Conservation (phyloP, 306 rosid species). For the Gillenia trifoliata region DNA sequence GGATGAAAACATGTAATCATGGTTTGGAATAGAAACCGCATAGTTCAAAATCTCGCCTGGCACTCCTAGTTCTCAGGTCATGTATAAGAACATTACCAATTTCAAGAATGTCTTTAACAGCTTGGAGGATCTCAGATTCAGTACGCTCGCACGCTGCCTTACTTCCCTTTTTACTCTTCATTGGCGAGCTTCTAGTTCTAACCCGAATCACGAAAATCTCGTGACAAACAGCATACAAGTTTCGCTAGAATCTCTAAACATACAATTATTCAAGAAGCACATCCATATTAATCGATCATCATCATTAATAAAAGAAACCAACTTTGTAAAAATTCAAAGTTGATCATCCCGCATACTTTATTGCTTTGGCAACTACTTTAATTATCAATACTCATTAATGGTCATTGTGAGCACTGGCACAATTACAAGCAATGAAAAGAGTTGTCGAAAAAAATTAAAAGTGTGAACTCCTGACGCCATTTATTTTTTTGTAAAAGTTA, state of each 20-base stretch:
- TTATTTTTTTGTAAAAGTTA: too few species aligned
- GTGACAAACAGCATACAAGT: background rate
- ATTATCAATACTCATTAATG: too few species aligned
- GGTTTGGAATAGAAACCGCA: background rate
- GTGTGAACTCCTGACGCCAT: too few species aligned
- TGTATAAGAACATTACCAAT: constrained; percentile 19
- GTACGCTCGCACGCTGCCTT: background rate
- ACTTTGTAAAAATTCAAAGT: background rate
- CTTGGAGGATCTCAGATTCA: background rate
- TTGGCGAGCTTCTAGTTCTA: background rate
- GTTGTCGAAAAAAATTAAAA: too few species aligned
- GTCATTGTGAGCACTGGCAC: too few species aligned
- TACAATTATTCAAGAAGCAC: background rate
- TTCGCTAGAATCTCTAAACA: background rate
- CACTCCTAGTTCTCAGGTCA: background rate
- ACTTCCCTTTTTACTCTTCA: background rate
- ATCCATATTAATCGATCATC: background rate
- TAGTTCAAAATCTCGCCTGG: background rate
- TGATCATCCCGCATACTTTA: background rate
- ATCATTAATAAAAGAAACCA: background rate
- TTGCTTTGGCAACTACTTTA: too few species aligned
- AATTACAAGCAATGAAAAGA: too few species aligned
- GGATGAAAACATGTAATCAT: background rate
- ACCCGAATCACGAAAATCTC: background rate
- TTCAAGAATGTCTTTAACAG: background rate